Percentiles rank a stretch among this genome's conserved stretches.
phyloP scores from a whole-genome alignment of 345 rosid species.

The Eucalyptus curtisii region DNA sequence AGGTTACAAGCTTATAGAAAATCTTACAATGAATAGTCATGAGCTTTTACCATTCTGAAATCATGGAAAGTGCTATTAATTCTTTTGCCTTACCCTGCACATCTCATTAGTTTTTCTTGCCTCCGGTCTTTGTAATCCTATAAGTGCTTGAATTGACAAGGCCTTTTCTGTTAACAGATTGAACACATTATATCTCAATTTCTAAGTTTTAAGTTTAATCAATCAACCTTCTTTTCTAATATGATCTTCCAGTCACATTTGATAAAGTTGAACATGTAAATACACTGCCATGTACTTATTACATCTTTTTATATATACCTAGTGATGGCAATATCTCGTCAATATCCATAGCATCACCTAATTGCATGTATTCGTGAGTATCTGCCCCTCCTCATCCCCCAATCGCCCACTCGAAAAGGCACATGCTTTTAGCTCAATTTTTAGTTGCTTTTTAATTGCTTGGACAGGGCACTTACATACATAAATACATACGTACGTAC shows the following conservation, averaged over 20 bases:
- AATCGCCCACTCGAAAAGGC: neutral
- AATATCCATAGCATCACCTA: neutral
- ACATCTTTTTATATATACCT: neutral
- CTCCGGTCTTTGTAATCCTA: neutral
- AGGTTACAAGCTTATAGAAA: accelerated
- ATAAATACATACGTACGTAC: accelerated
- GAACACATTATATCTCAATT: neutral
- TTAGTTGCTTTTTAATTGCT: neutral
- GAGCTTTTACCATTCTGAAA: neutral
- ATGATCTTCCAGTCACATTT: neutral
- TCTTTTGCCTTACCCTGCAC: accelerated
- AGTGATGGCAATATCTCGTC: accelerated
- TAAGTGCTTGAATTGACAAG: neutral
- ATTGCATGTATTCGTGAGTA: neutral
- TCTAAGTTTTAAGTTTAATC: neutral
- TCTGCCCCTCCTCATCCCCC: neutral
- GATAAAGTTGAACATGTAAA: neutral
- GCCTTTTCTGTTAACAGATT: neutral
- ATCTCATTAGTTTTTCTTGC: neutral
- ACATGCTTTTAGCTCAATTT: neutral
- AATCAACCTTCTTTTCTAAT: neutral
- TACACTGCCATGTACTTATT: neutral
- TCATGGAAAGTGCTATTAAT: neutral
- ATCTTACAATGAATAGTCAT: accelerated
- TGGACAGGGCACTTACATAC: neutral